Evolutionary conservation across 2,329 filamentous ascomycete genomes (phyloP).

Genomic region (Podosphaera aphanis): DNA sequence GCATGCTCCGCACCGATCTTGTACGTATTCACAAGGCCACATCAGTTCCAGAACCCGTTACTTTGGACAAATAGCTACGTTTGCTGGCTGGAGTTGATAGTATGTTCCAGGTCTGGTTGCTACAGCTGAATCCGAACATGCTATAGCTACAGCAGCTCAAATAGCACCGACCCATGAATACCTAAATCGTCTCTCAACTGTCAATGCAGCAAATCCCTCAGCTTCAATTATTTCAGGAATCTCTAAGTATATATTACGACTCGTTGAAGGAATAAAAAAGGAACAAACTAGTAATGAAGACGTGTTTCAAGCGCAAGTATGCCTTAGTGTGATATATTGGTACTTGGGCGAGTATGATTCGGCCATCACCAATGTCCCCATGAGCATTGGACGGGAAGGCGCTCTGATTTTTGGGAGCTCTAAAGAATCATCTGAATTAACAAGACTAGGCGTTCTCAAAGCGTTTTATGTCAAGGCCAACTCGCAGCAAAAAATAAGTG

Average conservation of each 20-base stretch:
- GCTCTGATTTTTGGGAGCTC: slow-evolving; percentile 27
- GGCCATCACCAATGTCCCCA: slow-evolving; percentile 38
- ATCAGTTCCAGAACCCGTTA: background rate
- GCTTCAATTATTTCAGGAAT: slow-evolving; percentile 9
- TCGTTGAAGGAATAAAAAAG: slow-evolving; percentile 32
- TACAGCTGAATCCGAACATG: slow-evolving; percentile 44
- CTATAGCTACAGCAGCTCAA: slow-evolving; percentile 30
- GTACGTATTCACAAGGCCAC: slow-evolving; percentile 27
- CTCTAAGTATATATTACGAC: slow-evolving; percentile 16
- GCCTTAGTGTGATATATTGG: slow-evolving; percentile 70
- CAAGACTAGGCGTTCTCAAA: slow-evolving; percentile 59
- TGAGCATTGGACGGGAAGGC: slow-evolving; percentile 32
- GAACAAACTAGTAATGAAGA: slow-evolving; percentile 32
- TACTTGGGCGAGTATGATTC: slow-evolving; percentile 42
- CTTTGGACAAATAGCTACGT: background rate
- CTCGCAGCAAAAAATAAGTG: slow-evolving; percentile 26
- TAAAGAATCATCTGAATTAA: slow-evolving; percentile 43
- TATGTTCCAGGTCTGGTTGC: slow-evolving; percentile 35
- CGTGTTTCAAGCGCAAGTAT: slow-evolving; percentile 57
- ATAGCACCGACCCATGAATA: slow-evolving; percentile 5
- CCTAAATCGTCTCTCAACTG: slow-evolving; percentile 4
- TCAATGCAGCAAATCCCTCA: slow-evolving; percentile 5
- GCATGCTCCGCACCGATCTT: slow-evolving; percentile 65
- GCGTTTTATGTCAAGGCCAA: slow-evolving; percentile 55
- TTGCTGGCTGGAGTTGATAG: background rate